Evolutionary conservation across 2,329 filamentous ascomycete genomes (phyloP).

Genomic region (Sporothrix pseudoabietina): DNA sequence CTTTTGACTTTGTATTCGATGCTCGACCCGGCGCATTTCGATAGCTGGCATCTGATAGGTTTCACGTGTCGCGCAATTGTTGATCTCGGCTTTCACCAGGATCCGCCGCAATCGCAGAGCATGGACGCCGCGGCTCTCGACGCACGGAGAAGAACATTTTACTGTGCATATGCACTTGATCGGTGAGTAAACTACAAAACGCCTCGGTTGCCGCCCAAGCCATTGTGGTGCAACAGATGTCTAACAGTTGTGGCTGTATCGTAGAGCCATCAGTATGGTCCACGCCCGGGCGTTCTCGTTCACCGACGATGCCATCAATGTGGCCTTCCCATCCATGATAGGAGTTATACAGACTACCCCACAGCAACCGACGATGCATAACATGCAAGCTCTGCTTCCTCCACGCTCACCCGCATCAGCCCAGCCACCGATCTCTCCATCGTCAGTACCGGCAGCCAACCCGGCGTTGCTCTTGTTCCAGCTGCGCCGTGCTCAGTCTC

Average conservation of each 20-base stretch:
- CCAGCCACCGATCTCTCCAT: conserved; percentile 38
- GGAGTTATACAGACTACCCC: conserved; percentile 20
- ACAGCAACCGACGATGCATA: background rate
- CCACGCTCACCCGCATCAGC: conserved; percentile 48
- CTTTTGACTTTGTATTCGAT: conserved; percentile 87
- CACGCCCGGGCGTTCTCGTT: conserved; percentile 89
- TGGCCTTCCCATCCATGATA: conserved; percentile 67
- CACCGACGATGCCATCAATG: conserved; percentile 82
- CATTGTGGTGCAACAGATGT: background rate
- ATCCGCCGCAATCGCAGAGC: conserved; percentile 71
- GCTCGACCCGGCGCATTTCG: conserved; percentile 86
- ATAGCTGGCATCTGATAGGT: conserved; percentile 91
- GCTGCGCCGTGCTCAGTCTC: conserved; percentile 81
- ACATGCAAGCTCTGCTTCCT: conserved; percentile 38
- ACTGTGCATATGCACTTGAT: conserved; percentile 88
- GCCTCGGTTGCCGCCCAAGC: background rate
- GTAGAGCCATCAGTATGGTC: conserved; percentile 82
- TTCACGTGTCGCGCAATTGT: conserved; percentile 85
- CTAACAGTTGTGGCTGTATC: background rate
- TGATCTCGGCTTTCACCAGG: conserved; percentile 90
- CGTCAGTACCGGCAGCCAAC: conserved; percentile 58
- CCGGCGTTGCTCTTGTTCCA: conserved; percentile 78
- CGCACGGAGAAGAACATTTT: conserved; percentile 79
- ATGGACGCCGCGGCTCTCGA: conserved; percentile 72
- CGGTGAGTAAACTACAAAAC: conserved; percentile 55